phyloP scores from a whole-genome alignment of 768 basidiomycete genomes.

The Termitomyces heimii region DNA sequence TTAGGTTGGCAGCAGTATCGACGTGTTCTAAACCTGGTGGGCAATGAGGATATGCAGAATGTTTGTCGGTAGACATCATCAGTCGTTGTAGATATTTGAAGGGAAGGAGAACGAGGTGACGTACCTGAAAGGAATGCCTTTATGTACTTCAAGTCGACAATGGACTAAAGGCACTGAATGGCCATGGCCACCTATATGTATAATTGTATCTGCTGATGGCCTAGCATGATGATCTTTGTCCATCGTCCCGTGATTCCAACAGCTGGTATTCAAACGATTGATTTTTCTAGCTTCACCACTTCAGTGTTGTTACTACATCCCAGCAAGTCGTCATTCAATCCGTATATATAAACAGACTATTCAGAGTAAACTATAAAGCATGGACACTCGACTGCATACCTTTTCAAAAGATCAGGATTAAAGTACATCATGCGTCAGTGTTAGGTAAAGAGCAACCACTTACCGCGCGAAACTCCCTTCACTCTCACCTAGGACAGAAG shows the following conservation, averaged over 20 bases:
- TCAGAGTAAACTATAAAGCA: not conserved
- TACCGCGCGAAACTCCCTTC: too few species aligned
- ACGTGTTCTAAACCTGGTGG: constrained; percentile 1
- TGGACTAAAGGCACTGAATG: not conserved
- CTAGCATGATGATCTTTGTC: not conserved
- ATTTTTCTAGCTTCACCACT: not conserved
- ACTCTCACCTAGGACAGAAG: too few species aligned
- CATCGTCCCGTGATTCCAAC: not conserved
- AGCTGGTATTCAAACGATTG: not conserved
- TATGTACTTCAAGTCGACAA: not conserved
- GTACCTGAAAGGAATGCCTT: not conserved
- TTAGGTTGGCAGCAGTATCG: not conserved
- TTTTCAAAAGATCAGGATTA: not conserved
- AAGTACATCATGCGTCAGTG: too few species aligned
- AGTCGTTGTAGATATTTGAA: not conserved
- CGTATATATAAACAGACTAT: not conserved
- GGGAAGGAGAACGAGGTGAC: not conserved
- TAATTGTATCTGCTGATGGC: not conserved
- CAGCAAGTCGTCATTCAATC: not conserved
- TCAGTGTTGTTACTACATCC: not conserved
- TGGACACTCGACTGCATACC: not conserved
- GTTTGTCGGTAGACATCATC: not conserved
- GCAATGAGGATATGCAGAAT: not conserved
- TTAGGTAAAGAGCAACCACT: too few species aligned
- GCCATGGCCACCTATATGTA: not conserved